A percentile compares a stretch with the other conserved stretches of the same genome.
Evolutionary conservation across 2,329 filamentous ascomycete species (phyloP).

Genomic region (Talaromyces sp.): DNA sequence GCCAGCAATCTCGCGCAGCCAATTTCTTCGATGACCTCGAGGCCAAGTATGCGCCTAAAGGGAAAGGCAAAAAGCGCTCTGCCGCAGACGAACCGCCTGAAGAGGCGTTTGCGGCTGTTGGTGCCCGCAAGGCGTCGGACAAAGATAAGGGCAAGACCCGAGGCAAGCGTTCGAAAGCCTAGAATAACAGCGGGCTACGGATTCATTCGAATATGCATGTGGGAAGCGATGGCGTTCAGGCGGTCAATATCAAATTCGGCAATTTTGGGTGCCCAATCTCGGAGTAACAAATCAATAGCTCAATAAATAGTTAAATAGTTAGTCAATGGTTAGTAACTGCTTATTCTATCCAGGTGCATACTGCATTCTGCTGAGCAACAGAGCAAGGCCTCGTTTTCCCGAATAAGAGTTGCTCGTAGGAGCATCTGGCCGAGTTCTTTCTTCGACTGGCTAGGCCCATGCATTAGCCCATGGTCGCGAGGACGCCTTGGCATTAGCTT

Average conservation of each 20-base stretch:
- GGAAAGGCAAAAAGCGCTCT: constrained; percentile 38
- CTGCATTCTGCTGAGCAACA: neutral
- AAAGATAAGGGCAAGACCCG: constrained; percentile 27
- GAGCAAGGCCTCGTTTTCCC: neutral
- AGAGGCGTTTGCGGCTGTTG: constrained; percentile 51
- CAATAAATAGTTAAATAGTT: neutral
- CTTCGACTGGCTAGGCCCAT: neutral
- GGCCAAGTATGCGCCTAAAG: constrained; percentile 62
- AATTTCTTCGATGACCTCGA: constrained; percentile 69
- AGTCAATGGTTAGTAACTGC: neutral
- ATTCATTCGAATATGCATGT: neutral
- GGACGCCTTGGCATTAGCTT: neutral
- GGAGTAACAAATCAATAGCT: neutral
- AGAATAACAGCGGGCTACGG: neutral
- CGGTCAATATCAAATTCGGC: neutral
- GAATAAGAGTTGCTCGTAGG: neutral
- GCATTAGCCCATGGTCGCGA: neutral
- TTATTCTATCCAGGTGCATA: neutral
- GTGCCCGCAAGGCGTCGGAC: constrained; percentile 35
- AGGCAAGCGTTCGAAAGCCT: constrained; percentile 6
- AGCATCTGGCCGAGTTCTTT: neutral
- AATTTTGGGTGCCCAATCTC: neutral
- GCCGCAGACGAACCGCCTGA: constrained; percentile 55
- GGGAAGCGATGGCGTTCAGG: neutral
- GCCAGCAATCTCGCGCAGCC: constrained; percentile 58